Base-by-base conservation (phyloP, 1,284 basidiomycete genomes). In the Spongispora temasekensis region DNA sequence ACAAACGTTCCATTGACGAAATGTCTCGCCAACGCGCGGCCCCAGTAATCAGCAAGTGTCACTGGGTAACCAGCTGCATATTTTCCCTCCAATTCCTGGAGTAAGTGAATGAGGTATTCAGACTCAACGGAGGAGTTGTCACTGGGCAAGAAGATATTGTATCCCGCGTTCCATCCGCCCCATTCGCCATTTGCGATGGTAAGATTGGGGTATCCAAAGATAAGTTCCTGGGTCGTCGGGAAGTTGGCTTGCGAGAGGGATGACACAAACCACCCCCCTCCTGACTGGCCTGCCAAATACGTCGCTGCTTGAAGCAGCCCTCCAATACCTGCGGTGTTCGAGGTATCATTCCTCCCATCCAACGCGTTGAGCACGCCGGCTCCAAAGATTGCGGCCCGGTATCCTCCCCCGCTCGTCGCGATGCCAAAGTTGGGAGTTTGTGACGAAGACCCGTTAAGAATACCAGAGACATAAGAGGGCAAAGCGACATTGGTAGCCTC, bases 381-480 rank as follows among this genome's bases (percentile, higher is more conserved):
- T 6, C 81, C 81, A 63, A 83, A 83, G 3, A 82, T 75, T 0
- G 81, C 78, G 0, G 84, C 82, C 5, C 83, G 74, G 60, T 80
- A 78, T 0, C 81, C 77, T 19, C 81, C 82, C 6, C 82, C 82
- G 56, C 81, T 83, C 21, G 69, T 70, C 0, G 80, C 77, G 53
- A 83, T 80, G 0, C 78, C 78, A 0, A 83, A 60, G 4, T 68
- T 78, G 0, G 81, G 81, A 0, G 67, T 64, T 12, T 67, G 50
- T 1, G 58, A 50, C 31, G 64, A 64, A 19, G 59, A 40, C 1
- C 71, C 71, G 10, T 50, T 62, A 19, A 81, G 66, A 51, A 80
- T 76, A 31, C 52, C 53, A 8, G 70, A 68, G 34, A 79, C 75
- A 54, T 81, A 81, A 0, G 58, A 44, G 2, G 78, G 77, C 0